Base-by-base conservation (phyloP, 106 monocot species). In the Allium sativum region DNA sequence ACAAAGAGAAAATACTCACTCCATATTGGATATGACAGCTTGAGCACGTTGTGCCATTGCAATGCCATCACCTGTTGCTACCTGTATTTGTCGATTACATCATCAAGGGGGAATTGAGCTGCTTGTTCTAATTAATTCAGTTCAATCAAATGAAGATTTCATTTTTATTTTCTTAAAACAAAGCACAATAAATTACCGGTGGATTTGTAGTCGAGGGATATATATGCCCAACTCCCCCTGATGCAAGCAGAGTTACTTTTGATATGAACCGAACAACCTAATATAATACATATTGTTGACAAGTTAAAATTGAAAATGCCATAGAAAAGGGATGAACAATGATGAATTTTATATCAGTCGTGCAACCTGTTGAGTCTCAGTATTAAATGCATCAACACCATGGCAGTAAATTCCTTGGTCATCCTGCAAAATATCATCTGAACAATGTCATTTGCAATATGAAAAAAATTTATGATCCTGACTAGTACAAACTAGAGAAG, bases 1-100 rank as follows among this genome's bases (percentile, higher is more conserved):
- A 57, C 5, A 57, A 7, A 54, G 12, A 57, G 20, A 6, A 14
- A 10, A 42, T 20, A 90, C 89, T 83, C 72, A 94, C 94, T 94
- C 94, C 94, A 94, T 94, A 60, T 94, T 94, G 10, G 94, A 95
- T 52, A 95, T 84, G 12, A 95, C 84, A 66, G 87, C 84, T 43
- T 90, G 84, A 65, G 90, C 86, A 48, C 90, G 94, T 64, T 87
- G 94, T 5, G 90, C 62, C 90, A 90, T 90, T 52, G 94, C 94
- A 44, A 90, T 78, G 50, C 94, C 94, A 77, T 95, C 94, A 62
- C 94, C 94, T 50, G 94, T 95, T 45, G 94, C 86, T 44, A 94
- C 89, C 94, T 87, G 58, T 21, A 75, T 53, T 22, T 13, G 53
- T 62, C 31, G 4, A 31, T 31, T 31, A 31, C 31, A 31, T 1